A percentile compares a stretch with the other conserved stretches of the same genome.
Evolutionary conservation across 768 basidiomycete genomes (phyloP).

Genomic region (Russula virescens): DNA sequence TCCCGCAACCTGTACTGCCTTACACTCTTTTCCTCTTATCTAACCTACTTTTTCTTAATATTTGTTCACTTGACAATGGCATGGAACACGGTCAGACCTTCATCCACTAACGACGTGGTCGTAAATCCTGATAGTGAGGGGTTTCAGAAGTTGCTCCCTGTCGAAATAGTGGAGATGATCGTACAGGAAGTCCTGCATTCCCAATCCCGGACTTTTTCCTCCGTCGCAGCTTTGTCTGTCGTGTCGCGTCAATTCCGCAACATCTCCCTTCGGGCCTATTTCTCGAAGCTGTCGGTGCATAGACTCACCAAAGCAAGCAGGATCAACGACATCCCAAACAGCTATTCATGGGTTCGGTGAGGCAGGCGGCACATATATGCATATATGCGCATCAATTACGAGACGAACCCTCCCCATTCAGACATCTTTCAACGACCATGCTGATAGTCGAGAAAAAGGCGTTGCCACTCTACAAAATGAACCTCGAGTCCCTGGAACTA

Average conservation of each 20-base stretch:
- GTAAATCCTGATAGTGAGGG: background rate
- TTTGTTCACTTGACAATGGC: background rate
- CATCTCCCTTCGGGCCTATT: slow-evolving; percentile 30
- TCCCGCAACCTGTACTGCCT: background rate
- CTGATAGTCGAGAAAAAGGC: slow-evolving; percentile 15
- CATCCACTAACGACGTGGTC: background rate
- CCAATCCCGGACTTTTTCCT: slow-evolving; percentile 23
- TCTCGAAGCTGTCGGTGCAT: slow-evolving; percentile 24
- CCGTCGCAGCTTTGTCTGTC: slow-evolving; percentile 28
- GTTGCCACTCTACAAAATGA: slow-evolving; percentile 10
- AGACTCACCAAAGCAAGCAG: slow-evolving; percentile 19
- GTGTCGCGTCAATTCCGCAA: slow-evolving; percentile 29
- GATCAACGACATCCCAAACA: slow-evolving; percentile 23
- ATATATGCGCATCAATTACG: slow-evolving; percentile 18
- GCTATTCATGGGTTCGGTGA: slow-evolving; percentile 30
- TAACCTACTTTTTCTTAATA: background rate
- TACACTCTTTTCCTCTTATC: background rate
- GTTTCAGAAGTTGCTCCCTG: slow-evolving; percentile 14
- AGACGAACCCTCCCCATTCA: background rate
- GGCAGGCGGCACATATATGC: slow-evolving; percentile 2
- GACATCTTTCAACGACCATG: slow-evolving; percentile 21
- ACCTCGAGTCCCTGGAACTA: slow-evolving; percentile 23
- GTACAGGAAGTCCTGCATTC: slow-evolving; percentile 22
- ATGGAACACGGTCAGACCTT: background rate
- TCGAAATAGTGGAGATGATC: slow-evolving; percentile 30